Base-by-base conservation (phyloP, 176 grass and related monocot genomes). In the Hordeum marinum region DNA sequence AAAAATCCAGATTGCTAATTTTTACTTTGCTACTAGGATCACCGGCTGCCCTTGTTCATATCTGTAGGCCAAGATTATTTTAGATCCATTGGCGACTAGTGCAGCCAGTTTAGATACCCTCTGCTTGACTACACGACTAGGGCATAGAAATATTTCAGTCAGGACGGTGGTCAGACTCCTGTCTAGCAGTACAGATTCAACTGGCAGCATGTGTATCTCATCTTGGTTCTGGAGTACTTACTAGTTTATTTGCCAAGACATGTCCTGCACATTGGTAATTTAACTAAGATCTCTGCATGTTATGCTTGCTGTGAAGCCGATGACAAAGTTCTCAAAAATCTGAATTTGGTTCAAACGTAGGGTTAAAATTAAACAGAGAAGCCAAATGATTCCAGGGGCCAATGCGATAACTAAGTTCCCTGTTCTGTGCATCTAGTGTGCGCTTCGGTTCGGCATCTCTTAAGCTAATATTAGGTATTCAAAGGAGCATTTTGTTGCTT, bases 11-110 rank as follows among this genome's bases (percentile, higher is more conserved):
- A 63, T 54, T 37, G 82, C 24, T 59, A 78, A 46, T 4, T 13
- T 35, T 86, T 92, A 75, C 76, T 76, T 68, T 82, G 73, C 66
- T 87, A 17, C 80, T 77, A 81, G 43, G 77, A 84, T 75, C 68
- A 76, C 58, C 77, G 50, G 9, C 3, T 64, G 20, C 11, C 52
- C 81, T 76, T 81, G 85, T 81, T 85, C 79, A 70, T 55, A 72
- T 88, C 12, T 76, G 72, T 68, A 79, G 63, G 20, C 5, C 43
- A 55, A 62, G 12, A 6, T 4, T 75, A 34, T 40, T 48, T 40
- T 84, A 83, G 75, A 72, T 40, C 54, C 62, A 78, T 18, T 77
- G 59, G 26, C 31, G 0, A 39, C 35, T 17, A 77, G 65, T 77
- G 14, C 10, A 2, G 48, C 15, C 48, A 78, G 27, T 29, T 66